Evolutionary conservation across 352 stramenopile genomes (phyloP).

Genomic region (Phytopythium boreale): DNA sequence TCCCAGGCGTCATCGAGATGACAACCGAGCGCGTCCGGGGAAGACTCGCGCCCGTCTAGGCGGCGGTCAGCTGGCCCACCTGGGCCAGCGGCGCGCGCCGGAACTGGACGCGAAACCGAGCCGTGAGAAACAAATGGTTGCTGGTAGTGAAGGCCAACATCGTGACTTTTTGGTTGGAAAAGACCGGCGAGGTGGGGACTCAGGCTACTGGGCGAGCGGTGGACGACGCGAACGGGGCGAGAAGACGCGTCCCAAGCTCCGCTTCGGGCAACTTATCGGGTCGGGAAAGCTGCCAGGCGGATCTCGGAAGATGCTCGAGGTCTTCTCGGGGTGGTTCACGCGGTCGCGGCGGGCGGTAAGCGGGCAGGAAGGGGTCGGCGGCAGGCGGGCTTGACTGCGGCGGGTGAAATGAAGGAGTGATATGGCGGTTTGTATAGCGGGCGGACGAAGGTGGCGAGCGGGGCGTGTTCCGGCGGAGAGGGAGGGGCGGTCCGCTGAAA

Average conservation of each 20-base stretch:
- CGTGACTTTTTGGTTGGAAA: slow-evolving; percentile 19
- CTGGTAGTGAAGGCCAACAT: slow-evolving; percentile 26
- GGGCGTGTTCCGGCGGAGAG: neutral
- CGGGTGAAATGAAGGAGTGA: neutral
- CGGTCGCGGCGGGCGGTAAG: slow-evolving; percentile 1
- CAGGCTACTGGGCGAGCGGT: slow-evolving; percentile 27
- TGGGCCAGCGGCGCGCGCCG: slow-evolving; percentile 16
- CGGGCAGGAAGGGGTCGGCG: neutral
- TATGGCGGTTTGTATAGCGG: neutral
- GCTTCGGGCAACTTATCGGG: neutral
- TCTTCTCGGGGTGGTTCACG: slow-evolving; percentile 7
- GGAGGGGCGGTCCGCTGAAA: too few relatives aligned
- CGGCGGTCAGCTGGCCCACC: slow-evolving; percentile 16
- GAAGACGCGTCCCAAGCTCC: slow-evolving; percentile 17
- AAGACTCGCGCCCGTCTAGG: slow-evolving; percentile 26
- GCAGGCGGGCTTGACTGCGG: neutral
- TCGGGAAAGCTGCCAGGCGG: slow-evolving; percentile 1
- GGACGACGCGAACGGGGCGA: slow-evolving; percentile 24
- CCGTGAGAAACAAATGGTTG: slow-evolving; percentile 12
- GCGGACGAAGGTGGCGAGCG: neutral
- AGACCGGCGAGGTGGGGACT: slow-evolving; percentile 17
- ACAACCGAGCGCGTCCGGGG: slow-evolving; percentile 11
- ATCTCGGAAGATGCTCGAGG: neutral
- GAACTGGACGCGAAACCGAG: slow-evolving; percentile 1
- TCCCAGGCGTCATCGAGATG: slow-evolving; percentile 10